Evolutionary conservation across 2,329 filamentous ascomycete species (phyloP), one percentile per base, ranked within the genome.

Genomic region (Fusarium austroafricanum): DNA sequence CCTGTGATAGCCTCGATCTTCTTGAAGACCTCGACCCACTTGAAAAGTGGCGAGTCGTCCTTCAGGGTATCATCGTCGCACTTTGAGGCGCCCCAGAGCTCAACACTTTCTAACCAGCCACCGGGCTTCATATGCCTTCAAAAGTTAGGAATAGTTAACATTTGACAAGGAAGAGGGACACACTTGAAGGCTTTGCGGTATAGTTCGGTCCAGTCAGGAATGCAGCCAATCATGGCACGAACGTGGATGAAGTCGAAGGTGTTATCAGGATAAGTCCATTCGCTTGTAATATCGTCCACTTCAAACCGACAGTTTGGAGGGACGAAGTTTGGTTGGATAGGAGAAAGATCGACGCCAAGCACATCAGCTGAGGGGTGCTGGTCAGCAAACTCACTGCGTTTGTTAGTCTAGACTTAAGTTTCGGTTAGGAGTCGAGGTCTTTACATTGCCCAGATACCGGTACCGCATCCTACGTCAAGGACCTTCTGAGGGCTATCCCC

Each of bases 251-350:
- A 87, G 75, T 90, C 87, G 65, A 89, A 88, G 5, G 42, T 55
- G 51, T 83, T 70, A 0, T 79, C 71, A 0, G 82, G 79, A 35
- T 78, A 87, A 74, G 78, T 86, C 80, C 80, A 83, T 7, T 79
- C 74, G 18, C 76, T 81, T 65, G 86, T 86, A 33, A 87, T 83
- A 66, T 91, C 88, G 73, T 91, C 89, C 38, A 90, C 83, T 55
- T 89, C 82, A 58, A 90, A 91, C 61, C 85, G 83, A 53, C 89
- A 87, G 70, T 91, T 91, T 17, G 83, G 81, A 1, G 88, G 87
- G 0, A 89, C 83, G 75, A 79, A 86, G 17, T 78, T 78, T 4
- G 86, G 86, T 61, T 89, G 87, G 15, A 87, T 86, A 1, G 87
- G 86, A 15, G 84, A 87, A 3, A 89, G 79, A 67, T 89, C 87